Conservation (phyloP, 2,329 filamentous ascomycete genomes). For the Fusarium floridanum region DNA sequence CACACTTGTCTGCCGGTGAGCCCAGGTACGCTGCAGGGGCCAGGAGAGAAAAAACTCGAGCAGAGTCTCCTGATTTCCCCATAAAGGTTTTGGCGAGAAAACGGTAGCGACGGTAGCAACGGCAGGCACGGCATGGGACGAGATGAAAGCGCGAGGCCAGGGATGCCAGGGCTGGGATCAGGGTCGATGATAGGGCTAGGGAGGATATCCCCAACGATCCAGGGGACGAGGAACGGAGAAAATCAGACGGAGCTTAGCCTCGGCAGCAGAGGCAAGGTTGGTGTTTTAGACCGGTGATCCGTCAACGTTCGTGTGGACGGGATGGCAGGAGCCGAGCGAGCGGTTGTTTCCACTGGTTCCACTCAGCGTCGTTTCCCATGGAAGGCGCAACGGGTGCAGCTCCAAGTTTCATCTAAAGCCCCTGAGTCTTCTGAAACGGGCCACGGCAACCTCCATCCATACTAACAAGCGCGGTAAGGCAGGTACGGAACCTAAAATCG, state of each 20-base stretch:
- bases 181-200: slow-evolving; percentile 29
- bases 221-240: slow-evolving; percentile 6
- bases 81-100: slow-evolving; percentile 4
- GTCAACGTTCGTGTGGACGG: slow-evolving; percentile 12
- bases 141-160: slow-evolving; percentile 6
- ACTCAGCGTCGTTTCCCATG: slow-evolving; percentile 11
- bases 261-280: slow-evolving; percentile 10
- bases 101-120: slow-evolving; percentile 33
- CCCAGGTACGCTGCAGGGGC: slow-evolving; percentile 4
- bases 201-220: background rate
- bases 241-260: slow-evolving; percentile 15
- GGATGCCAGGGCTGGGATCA: slow-evolving; percentile 21
- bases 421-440: slow-evolving; percentile 41
- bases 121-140: slow-evolving; percentile 24
- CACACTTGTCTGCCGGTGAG: slow-evolving; percentile 4
- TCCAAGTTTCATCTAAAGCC: slow-evolving; percentile 37
- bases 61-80: slow-evolving; percentile 25
- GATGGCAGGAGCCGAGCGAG: slow-evolving; percentile 15
- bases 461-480: slow-evolving; percentile 5
- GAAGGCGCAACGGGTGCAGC: slow-evolving; percentile 15
- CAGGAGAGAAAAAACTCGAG: background rate
- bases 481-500: slow-evolving; percentile 20
- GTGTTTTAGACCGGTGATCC: slow-evolving; percentile 26
- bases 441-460: slow-evolving; percentile 1
- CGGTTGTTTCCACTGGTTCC: slow-evolving; percentile 28